A percentile compares a stretch with the other conserved stretches of the same genome.
Evolutionary conservation across 352 stramenopile genomes (phyloP).

Genomic region (Globisporangium apiculatum): DNA sequence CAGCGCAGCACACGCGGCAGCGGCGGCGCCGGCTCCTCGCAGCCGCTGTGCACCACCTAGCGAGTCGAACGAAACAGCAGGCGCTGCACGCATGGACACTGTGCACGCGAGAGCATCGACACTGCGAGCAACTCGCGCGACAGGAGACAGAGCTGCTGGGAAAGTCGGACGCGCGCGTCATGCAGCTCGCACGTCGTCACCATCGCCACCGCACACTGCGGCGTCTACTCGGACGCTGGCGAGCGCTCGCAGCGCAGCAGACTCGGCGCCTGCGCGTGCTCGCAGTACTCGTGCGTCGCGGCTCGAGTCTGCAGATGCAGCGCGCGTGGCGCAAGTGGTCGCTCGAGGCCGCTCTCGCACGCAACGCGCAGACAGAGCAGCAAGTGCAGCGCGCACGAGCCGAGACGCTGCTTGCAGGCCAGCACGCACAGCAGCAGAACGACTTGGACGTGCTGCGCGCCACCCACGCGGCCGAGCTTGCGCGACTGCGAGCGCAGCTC

Average conservation of each 20-base stretch:
- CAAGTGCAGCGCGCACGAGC: background rate
- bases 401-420: background rate
- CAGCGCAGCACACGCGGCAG: background rate
- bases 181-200: constrained; percentile 1
- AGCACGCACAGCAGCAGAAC: constrained; percentile 3
- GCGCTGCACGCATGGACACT: constrained; percentile 7
- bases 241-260: background rate
- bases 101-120: background rate
- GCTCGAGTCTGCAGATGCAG: background rate
- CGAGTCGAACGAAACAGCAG: no score
- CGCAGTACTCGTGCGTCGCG: constrained; percentile 4
- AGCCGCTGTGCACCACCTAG: background rate
- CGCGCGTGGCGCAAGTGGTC: constrained; percentile 11
- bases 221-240: constrained; percentile 1
- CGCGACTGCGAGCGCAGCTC: constrained; percentile 14
- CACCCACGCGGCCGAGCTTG: constrained; percentile 15
- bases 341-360: background rate
- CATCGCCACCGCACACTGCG: background rate
- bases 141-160: background rate
- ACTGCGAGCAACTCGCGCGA: background rate
- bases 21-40: background rate
- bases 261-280: background rate
- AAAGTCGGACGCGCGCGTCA: constrained; percentile 1
- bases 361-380: background rate
- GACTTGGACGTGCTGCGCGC: constrained; percentile 5